Conservation (phyloP, 2,329 filamentous ascomycete genomes). For the Fusarium metavorans region DNA sequence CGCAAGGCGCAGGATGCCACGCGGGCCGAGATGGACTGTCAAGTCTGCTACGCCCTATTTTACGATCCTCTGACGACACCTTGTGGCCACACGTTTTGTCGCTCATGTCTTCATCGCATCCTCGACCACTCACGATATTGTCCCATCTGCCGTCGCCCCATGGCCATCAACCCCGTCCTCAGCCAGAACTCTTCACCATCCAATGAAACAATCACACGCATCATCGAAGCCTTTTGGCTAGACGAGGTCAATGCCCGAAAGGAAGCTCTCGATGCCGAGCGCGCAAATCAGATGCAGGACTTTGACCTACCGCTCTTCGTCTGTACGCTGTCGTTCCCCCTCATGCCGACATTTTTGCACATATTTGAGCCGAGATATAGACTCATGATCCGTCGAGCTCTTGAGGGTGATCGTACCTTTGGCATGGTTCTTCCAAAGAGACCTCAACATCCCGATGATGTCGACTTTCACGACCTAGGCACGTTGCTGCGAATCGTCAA, state of each 20-base stretch:
- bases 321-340: conserved; percentile 84
- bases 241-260: conserved; percentile 71
- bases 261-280: conserved; percentile 67
- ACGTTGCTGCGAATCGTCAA: conserved; percentile 83
- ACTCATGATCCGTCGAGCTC: conserved; percentile 84
- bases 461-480: conserved; percentile 77
- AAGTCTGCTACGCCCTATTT: conserved; percentile 86
- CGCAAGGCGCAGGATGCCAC: conserved; percentile 70
- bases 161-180: conserved; percentile 64
- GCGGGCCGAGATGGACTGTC: conserved; percentile 83
- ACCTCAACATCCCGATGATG: conserved; percentile 49
- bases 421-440: conserved; percentile 85
- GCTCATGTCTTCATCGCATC: conserved; percentile 79
- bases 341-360: conserved; percentile 86
- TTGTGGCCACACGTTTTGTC: conserved; percentile 92
- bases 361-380: conserved; percentile 95
- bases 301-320: conserved; percentile 80
- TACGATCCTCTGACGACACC: conserved; percentile 85
- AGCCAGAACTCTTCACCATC: conserved; percentile 57
- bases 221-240: conserved; percentile 78
- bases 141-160: conserved; percentile 79
- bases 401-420: conserved; percentile 81
- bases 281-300: conserved; percentile 66
- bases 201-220: conserved; percentile 72
- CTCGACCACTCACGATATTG: conserved; percentile 84